Evolutionary conservation across 2,329 filamentous ascomycete genomes (phyloP).

Genomic region (Ophiocordyceps camponoti-floridani): DNA sequence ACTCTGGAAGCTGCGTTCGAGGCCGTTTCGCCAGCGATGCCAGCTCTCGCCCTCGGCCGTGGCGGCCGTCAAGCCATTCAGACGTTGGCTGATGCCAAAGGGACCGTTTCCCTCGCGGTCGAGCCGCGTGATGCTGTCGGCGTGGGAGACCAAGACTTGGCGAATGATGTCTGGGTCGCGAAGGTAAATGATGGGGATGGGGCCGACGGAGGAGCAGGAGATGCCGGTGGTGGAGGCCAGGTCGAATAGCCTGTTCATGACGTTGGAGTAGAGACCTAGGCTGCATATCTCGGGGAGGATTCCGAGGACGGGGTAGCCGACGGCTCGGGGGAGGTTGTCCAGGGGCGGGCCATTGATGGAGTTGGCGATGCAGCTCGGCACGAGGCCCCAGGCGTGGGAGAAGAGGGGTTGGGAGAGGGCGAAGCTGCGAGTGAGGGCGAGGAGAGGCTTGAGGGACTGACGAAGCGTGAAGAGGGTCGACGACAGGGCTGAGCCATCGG

Average conservation of each 20-base stretch:
- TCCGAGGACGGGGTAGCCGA: conserved; percentile 1
- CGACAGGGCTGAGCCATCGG: not conserved
- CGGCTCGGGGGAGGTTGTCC: not conserved
- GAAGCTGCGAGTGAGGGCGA: not conserved
- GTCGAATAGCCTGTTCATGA: conserved; percentile 1
- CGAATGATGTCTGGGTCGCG: conserved; percentile 1
- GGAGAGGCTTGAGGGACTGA: not conserved
- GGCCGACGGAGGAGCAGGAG: not conserved
- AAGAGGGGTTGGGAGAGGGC: not conserved
- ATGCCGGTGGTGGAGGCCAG: not conserved
- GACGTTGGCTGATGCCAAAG: conserved; percentile 1
- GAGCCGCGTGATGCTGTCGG: conserved; percentile 1
- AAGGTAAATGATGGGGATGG: conserved; percentile 1
- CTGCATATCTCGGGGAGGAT: conserved; percentile 2
- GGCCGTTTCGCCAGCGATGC: conserved; percentile 2
- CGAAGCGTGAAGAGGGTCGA: not conserved
- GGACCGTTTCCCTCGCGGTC: conserved; percentile 1
- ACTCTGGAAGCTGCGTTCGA: conserved; percentile 1
- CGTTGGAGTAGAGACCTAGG: not conserved
- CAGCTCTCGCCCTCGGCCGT: conserved; percentile 2
- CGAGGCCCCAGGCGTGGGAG: not conserved
- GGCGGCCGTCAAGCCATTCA: conserved; percentile 1
- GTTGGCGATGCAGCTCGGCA: not conserved
- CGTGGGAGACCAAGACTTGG: conserved; percentile 1
- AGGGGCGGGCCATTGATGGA: not conserved